phyloP scores from a whole-genome alignment of 2,329 filamentous ascomycete genomes.

The Colletotrichum gloeosporioides region DNA sequence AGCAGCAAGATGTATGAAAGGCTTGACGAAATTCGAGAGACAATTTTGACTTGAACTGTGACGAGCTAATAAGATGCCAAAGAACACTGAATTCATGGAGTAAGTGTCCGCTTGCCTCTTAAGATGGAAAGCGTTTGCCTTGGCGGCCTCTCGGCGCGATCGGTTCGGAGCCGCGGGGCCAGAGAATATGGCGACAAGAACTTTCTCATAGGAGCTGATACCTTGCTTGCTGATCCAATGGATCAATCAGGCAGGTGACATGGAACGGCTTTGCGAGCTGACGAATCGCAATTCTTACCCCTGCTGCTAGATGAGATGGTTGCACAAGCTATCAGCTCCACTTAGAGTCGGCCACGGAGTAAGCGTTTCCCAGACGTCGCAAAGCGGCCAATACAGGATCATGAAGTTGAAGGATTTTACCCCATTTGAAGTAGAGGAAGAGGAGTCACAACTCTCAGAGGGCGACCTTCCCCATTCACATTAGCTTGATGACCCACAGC shows the following conservation, averaged over 20 bases:
- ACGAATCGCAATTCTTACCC: background rate
- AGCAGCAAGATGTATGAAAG: background rate
- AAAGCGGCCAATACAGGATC: background rate
- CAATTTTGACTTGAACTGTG: background rate
- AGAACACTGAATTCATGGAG: background rate
- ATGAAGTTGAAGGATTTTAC: background rate
- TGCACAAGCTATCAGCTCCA: background rate
- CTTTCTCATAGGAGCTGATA: background rate
- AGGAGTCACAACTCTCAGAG: background rate
- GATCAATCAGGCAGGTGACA: conserved; percentile 16
- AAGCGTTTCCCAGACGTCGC: background rate
- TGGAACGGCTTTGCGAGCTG: background rate
- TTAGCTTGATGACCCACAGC: conserved; percentile 1
- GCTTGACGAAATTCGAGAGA: background rate
- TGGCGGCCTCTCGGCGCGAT: background rate
- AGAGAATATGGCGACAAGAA: background rate
- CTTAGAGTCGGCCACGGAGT: too few species aligned
- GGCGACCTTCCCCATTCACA: conserved; percentile 10
- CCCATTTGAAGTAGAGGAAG: background rate
- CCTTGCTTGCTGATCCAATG: background rate
- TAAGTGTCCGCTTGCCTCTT: background rate
- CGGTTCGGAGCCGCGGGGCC: background rate
- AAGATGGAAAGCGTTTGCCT: background rate
- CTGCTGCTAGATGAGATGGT: background rate
- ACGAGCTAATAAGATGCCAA: too few species aligned